Evolutionary conservation across 2,329 filamentous ascomycete genomes (phyloP), one percentile per base, ranked within the genome.

Genomic region (Sporothrix pallida): DNA sequence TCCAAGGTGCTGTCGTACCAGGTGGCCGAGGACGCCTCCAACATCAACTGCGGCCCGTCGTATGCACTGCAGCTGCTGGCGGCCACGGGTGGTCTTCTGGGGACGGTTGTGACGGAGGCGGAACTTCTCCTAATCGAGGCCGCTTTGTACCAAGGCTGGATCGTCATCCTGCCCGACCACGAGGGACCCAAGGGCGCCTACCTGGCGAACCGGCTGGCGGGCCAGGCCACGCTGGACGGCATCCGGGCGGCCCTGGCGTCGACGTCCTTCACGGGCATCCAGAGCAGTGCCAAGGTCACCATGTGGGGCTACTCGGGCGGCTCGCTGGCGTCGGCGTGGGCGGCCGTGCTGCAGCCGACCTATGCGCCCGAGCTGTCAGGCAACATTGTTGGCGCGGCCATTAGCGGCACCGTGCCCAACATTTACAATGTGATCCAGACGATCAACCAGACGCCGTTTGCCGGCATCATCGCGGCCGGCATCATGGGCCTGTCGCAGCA

Each of bases 241-340:
- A 71, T 71, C 42, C 48, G 60, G 9, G 68, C 72, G 0, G 69
- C 69, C 0, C 46, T 74, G 42, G 20, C 31, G 37, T 67, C 69
- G 10, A 46, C 44, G 2, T 84, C 20, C n/a, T 23, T 70, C 7
- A 73, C 74, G 1, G 74, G 74, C 62, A 70, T 75, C 62, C n/a
- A 26, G 13, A 15, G 76, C 10, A 76, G 79, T 8, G 80, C 84
- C 0, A 79, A 76, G 2, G 78, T 84, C 52, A 81, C 82, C 2
- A 78, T 88, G 72, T 88, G 86, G 86, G 86, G 86, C 4, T 87
- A 87, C 77, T 86, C 83, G 5, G 86, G 86, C 6, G 86, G 86
- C 17, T 81, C 82, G 17, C 73, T 87, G 52, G 84, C 85, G 0
- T 83, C 79, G 5, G 83, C 82, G 60, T 87, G 82, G 82, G 85